Percentiles rank a stretch among this genome's conserved stretches.
Conservation (phyloP, 2,329 filamentous ascomycete genomes). For the Lecanosticta acicola region DNA sequence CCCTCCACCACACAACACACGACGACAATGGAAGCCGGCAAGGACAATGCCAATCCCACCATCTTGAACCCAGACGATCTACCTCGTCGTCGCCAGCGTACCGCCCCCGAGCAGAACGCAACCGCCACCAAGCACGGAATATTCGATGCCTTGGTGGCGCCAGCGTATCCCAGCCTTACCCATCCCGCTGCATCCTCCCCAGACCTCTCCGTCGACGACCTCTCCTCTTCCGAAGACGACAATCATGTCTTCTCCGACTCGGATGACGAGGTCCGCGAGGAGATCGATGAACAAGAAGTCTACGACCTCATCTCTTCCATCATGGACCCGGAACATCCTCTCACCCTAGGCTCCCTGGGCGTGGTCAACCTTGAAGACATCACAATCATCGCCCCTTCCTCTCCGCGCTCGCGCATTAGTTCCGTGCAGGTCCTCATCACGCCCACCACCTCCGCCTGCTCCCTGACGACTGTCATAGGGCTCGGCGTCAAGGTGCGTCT, state of each 20-base stretch:
- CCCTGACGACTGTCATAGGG: constrained; percentile 90
- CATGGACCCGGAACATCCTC: constrained; percentile 91
- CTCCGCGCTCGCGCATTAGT: constrained; percentile 58
- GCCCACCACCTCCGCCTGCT: constrained; percentile 95
- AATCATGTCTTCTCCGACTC: constrained; percentile 23
- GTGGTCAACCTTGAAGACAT: constrained; percentile 97
- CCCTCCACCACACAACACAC: constrained; percentile 4
- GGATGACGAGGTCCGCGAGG: constrained; percentile 60
- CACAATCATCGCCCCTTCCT: constrained; percentile 64
- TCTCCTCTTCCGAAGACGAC: constrained; percentile 26
- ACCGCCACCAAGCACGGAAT: constrained; percentile 46
- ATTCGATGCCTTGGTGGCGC: constrained; percentile 48
- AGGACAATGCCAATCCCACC: constrained; percentile 82
- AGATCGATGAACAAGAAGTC: constrained; percentile 95
- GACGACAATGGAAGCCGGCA: constrained; percentile 38
- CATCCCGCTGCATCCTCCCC: constrained; percentile 4
- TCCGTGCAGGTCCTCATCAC: constrained; percentile 84
- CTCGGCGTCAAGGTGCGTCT: constrained; percentile 86
- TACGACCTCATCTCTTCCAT: constrained; percentile 95
- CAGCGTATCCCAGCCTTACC: constrained; percentile 45
- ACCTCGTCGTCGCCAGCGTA: constrained; percentile 62
- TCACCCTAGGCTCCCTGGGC: constrained; percentile 85
- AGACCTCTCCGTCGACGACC: constrained; percentile 28
- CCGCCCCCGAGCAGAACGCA: constrained; percentile 32
- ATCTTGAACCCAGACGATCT: constrained; percentile 85